Evolutionary conservation across 2,329 filamentous ascomycete species (phyloP).

Genomic region (Cladophialophora chaetospira): DNA sequence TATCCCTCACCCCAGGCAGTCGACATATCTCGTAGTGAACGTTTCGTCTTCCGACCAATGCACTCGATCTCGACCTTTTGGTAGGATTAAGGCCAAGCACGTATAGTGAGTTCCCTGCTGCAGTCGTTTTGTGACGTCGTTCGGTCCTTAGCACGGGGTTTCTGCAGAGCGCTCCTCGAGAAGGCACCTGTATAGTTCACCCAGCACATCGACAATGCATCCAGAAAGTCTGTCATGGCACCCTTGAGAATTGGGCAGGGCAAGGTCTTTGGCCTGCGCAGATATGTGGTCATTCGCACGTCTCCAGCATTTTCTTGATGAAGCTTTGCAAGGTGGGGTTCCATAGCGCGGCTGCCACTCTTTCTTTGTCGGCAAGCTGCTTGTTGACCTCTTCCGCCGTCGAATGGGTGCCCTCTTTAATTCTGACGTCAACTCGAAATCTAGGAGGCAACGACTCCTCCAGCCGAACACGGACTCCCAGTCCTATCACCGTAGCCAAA

Average conservation of each 20-base stretch:
- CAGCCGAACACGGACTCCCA: conserved; percentile 86
- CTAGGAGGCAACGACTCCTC: conserved; percentile 89
- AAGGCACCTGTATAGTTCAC: too few relatives aligned
- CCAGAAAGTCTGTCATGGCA: neutral
- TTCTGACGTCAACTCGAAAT: conserved; percentile 87
- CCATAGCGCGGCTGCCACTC: conserved; percentile 90
- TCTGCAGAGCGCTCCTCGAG: too few relatives aligned
- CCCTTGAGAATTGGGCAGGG: neutral
- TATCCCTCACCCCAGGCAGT: too few relatives aligned
- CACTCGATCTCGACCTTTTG: too few relatives aligned
- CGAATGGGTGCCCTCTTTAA: conserved; percentile 94
- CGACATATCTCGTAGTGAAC: too few relatives aligned
- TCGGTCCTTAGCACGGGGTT: too few relatives aligned
- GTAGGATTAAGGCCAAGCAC: too few relatives aligned
- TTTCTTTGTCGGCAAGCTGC: conserved; percentile 93
- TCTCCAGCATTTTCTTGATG: conserved; percentile 90
- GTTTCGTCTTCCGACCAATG: too few relatives aligned
- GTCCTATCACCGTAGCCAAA: conserved; percentile 90
- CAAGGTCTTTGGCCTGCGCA: neutral
- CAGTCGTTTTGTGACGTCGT: too few relatives aligned
- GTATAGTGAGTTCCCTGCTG: too few relatives aligned
- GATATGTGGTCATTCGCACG: conserved; percentile 60
- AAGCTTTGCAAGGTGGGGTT: conserved; percentile 88
- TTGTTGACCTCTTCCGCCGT: conserved; percentile 96
- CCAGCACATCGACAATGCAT: neutral